Evolutionary conservation across 352 stramenopile genomes (phyloP).

Genomic region (Peronospora belbahrii): DNA sequence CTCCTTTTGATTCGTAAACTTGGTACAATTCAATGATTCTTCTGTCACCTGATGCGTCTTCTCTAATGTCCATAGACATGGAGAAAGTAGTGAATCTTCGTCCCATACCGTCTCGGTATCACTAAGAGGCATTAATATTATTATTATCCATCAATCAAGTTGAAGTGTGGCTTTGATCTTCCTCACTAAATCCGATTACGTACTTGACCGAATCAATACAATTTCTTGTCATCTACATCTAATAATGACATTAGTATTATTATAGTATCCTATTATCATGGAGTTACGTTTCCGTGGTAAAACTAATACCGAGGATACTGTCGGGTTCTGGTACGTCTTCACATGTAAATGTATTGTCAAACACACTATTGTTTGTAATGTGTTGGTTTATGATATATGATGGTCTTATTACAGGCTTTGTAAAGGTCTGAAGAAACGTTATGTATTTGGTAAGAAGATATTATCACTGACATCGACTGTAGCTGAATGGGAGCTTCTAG

Average conservation of each 20-base stretch:
- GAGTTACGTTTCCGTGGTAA: conserved; percentile 42
- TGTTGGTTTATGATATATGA: too few species aligned
- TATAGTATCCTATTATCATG: conserved; percentile 10
- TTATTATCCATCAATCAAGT: conserved; percentile 3
- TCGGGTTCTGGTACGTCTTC: conserved; percentile 79
- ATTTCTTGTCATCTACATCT: too few species aligned
- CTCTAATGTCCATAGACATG: conserved; percentile 31
- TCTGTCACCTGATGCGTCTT: neutral
- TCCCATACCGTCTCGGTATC: conserved; percentile 39
- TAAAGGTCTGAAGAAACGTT: conserved; percentile 61
- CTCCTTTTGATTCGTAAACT: too few species aligned
- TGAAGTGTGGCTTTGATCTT: conserved; percentile 26
- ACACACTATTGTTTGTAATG: too few species aligned
- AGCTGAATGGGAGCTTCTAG: conserved; percentile 41
- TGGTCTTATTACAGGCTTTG: conserved; percentile 50
- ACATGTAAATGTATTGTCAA: too few species aligned
- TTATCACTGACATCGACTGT: conserved; percentile 38
- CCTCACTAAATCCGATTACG: neutral
- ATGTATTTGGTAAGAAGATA: conserved; percentile 35
- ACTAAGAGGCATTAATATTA: conserved; percentile 1
- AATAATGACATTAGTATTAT: conserved; percentile 4
- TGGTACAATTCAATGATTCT: too few species aligned
- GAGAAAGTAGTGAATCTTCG: conserved; percentile 30
- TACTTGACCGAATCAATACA: too few species aligned
- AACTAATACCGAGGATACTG: conserved; percentile 28